Conservation (phyloP, 768 basidiomycete genomes). For the Grammothele lineata region DNA sequence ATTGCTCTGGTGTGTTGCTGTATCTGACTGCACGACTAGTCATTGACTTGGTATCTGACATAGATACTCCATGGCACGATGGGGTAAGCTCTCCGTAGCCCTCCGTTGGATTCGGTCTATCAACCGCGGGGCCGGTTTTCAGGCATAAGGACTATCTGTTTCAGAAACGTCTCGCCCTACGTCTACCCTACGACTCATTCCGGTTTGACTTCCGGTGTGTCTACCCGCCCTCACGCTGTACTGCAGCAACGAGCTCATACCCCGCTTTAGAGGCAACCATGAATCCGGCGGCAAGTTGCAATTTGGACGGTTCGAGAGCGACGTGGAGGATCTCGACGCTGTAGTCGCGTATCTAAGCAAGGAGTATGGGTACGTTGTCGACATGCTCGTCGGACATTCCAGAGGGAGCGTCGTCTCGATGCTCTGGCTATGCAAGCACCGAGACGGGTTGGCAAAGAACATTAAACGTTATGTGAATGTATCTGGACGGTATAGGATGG, state of each 20-base stretch:
- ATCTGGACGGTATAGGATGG: slow-evolving; percentile 77
- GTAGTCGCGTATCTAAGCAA: slow-evolving; percentile 60
- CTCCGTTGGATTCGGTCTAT: background rate
- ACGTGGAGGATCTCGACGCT: slow-evolving; percentile 59
- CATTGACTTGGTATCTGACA: background rate
- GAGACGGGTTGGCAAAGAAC: slow-evolving; percentile 40
- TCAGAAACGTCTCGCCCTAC: slow-evolving; percentile 64
- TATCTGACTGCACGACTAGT: background rate
- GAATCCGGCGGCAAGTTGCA: slow-evolving; percentile 69
- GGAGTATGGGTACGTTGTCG: slow-evolving; percentile 62
- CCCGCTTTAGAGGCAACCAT: slow-evolving; percentile 57
- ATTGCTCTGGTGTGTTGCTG: slow-evolving; percentile 59
- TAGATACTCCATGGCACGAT: slow-evolving; percentile 78
- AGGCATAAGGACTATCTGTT: slow-evolving; percentile 87
- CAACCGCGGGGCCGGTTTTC: slow-evolving; percentile 6
- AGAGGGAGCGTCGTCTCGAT: slow-evolving; percentile 67
- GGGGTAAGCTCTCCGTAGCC: slow-evolving; percentile 63
- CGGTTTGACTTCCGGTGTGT: slow-evolving; percentile 80
- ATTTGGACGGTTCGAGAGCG: slow-evolving; percentile 44
- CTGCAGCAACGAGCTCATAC: background rate
- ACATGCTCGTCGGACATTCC: slow-evolving; percentile 74
- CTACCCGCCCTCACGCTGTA: background rate
- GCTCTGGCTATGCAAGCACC: slow-evolving; percentile 56
- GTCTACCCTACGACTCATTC: slow-evolving; percentile 73
- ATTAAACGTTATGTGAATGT: slow-evolving; percentile 68